Percentiles rank a stretch among this genome's conserved stretches.
phyloP scores from a whole-genome alignment of 345 rosid species.

The Boechera retrofracta region DNA sequence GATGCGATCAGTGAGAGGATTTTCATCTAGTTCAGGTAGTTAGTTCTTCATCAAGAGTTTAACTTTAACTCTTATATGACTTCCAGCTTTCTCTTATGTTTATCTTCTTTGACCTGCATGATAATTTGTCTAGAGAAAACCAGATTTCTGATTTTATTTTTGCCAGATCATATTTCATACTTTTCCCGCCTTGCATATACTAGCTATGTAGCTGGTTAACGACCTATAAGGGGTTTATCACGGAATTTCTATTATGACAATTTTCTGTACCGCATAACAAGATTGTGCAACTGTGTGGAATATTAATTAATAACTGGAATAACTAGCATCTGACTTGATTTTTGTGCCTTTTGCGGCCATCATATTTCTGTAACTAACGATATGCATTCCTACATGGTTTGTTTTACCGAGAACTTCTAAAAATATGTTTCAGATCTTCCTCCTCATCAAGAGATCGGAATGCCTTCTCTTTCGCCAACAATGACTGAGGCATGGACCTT shows the following conservation, averaged over 20 bases:
- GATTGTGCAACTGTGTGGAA: slow-evolving; percentile 6
- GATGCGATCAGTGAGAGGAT: slow-evolving; percentile 59
- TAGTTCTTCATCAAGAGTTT: slow-evolving; percentile 6
- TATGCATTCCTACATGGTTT: slow-evolving; percentile 18
- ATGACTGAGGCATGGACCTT: slow-evolving; percentile 80
- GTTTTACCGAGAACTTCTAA: slow-evolving; percentile 5
- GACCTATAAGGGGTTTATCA: background rate
- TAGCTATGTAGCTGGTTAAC: slow-evolving; percentile 8
- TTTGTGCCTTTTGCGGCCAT: slow-evolving; percentile 8
- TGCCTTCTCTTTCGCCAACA: slow-evolving; percentile 98
- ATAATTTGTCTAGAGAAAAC: slow-evolving; percentile 3
- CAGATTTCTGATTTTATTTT: background rate
- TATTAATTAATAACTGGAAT: slow-evolving; percentile 4
- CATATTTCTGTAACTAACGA: slow-evolving; percentile 8
- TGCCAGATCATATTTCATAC: slow-evolving; percentile 11
- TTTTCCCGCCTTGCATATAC: slow-evolving; percentile 9
- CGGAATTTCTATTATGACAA: background rate
- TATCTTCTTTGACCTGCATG: slow-evolving; percentile 19
- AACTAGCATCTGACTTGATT: slow-evolving; percentile 15
- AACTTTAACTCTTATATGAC: background rate
- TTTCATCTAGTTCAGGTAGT: slow-evolving; percentile 78
- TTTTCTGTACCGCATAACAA: background rate
- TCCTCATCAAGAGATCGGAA: slow-evolving; percentile 90
- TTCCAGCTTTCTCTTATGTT: slow-evolving; percentile 7
- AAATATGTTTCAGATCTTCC: slow-evolving; percentile 72